phyloP scores from a whole-genome alignment of 495 filamentous ascomycete genomes.

The Mytilinidion resinicola region DNA sequence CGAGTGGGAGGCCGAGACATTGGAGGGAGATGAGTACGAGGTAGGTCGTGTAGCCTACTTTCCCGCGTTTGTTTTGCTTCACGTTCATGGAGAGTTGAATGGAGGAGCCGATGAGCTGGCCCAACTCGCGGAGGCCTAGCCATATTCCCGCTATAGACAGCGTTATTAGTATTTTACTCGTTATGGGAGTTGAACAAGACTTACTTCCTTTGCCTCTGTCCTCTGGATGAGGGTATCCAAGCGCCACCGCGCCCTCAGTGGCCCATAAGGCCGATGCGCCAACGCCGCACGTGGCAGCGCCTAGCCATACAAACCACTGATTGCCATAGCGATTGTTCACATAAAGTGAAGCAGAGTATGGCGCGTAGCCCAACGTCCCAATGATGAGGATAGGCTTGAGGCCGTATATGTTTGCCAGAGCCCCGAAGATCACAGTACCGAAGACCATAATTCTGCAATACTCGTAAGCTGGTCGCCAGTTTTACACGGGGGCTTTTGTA shows the following conservation, averaged over 20 bases:
- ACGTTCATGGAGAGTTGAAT: constrained; percentile 52
- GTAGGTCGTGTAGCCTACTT: constrained; percentile 50
- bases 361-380: constrained; percentile 51
- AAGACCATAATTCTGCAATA: constrained; percentile 47
- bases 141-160: constrained; percentile 46
- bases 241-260: constrained; percentile 51
- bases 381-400: constrained; percentile 49
- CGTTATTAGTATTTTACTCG: too few species aligned
- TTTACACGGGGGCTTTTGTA: too few species aligned
- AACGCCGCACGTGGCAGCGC: constrained; percentile 51
- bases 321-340: constrained; percentile 53
- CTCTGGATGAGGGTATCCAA: constrained; percentile 50
- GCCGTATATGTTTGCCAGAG: constrained; percentile 49
- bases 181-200: too few species aligned
- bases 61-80: constrained; percentile 42
- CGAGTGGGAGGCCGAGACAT: constrained; percentile 47
- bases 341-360: constrained; percentile 52
- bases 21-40: constrained; percentile 50
- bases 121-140: constrained; percentile 52
- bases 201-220: constrained; percentile 41
- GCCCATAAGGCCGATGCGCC: constrained; percentile 53
- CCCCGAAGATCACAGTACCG: constrained; percentile 46
- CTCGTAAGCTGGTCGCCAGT: too few species aligned
- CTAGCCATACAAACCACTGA: constrained; percentile 53
- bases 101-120: constrained; percentile 50